Base-by-base conservation (phyloP, 2,329 filamentous ascomycete genomes). In the Fusarium sp. region DNA sequence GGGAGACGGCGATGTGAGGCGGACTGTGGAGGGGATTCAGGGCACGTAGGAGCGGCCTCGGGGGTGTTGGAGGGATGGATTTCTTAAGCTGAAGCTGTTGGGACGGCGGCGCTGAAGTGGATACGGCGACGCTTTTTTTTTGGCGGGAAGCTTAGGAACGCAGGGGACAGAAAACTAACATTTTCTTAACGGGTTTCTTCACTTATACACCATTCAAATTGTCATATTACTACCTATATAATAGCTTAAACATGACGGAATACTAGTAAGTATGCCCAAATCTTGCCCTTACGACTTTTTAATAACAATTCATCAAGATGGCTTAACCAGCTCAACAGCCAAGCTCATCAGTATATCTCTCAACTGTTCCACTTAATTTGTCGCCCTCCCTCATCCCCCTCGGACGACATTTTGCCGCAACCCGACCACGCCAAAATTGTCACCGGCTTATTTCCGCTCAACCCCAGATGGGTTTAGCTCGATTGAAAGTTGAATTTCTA, bases 31-130 rank as follows among this genome's bases (percentile, higher is more conserved):
- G 65, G 68, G 43, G 64, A 68, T 67, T 69, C 62, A 64, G 72
- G 68, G 61, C 69, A 76, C 63, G 73, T 65, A 75, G 68, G 75
- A 75, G 65, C 73, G 72, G 57, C 72, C 66, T 70, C 72, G 64
- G 54, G 66, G 76, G 73, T 73, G 68, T 79, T 76, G 76, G 70
- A 69, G 65, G 71, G 68, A 65, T 61, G 67, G 68, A 65, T 68
- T 68, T 73, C 58, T 64, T 76, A 71, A 77, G 75, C 54, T 74
- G 74, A 77, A 78, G 79, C 75, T 81, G 81, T 83, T 82, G 81
- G 80, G 79, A 75, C 79, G 63, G 67, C 71, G 76, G 79, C 79
- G 77, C 77, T 75, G 72, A 70, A 76, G 73, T 75, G 77, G 79
- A 67, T 59, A 76, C 65, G 77, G 45, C 45, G 57, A 73, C 33